Evolutionary conservation across 768 basidiomycete species (phyloP).

Genomic region (Tulasnella sp.): DNA sequence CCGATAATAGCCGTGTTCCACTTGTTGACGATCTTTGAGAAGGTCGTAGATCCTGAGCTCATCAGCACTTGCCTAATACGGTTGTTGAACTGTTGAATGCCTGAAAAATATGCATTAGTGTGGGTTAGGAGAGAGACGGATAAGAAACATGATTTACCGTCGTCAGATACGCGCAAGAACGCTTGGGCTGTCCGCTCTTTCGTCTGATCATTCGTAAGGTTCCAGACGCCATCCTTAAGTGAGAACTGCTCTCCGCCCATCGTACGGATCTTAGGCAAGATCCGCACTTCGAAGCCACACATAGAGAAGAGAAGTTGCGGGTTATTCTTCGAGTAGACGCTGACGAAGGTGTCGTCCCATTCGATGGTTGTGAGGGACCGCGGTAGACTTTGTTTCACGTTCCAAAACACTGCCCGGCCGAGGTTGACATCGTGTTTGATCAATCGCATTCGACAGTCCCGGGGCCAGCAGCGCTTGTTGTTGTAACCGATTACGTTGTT

Average conservation of each 20-base stretch:
- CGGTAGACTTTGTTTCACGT: slow-evolving; percentile 93
- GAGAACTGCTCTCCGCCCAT: slow-evolving; percentile 97
- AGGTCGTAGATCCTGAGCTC: slow-evolving; percentile 97
- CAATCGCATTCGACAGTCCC: slow-evolving; percentile 96
- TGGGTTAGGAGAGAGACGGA: not conserved
- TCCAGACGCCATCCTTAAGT: slow-evolving; percentile 92
- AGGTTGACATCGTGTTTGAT: slow-evolving; percentile 99
- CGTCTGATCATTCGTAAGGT: slow-evolving; percentile 89
- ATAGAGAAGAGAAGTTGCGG: slow-evolving; percentile 96
- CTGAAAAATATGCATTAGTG: slow-evolving; percentile 30
- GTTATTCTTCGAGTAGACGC: slow-evolving; percentile 95
- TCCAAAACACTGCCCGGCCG: slow-evolving; percentile 98
- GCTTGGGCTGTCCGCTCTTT: slow-evolving; percentile 98
- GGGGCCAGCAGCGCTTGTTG: slow-evolving; percentile 98
- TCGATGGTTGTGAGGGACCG: slow-evolving; percentile 95
- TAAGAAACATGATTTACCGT: slow-evolving; percentile 38
- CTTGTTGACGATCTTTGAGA: slow-evolving; percentile 98
- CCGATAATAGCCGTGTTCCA: slow-evolving; percentile 96
- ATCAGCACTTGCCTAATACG: slow-evolving; percentile 92
- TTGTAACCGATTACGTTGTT: slow-evolving; percentile 99
- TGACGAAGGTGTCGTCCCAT: slow-evolving; percentile 97
- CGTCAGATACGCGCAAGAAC: slow-evolving; percentile 94
- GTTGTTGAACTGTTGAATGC: slow-evolving; percentile 95
- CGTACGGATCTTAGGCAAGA: slow-evolving; percentile 90
- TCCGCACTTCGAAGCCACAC: slow-evolving; percentile 98